Percentiles rank a stretch among this genome's conserved stretches.
Evolutionary conservation across 257 asterid genomes (phyloP).

Genomic region (Anisodus acutangulus): DNA sequence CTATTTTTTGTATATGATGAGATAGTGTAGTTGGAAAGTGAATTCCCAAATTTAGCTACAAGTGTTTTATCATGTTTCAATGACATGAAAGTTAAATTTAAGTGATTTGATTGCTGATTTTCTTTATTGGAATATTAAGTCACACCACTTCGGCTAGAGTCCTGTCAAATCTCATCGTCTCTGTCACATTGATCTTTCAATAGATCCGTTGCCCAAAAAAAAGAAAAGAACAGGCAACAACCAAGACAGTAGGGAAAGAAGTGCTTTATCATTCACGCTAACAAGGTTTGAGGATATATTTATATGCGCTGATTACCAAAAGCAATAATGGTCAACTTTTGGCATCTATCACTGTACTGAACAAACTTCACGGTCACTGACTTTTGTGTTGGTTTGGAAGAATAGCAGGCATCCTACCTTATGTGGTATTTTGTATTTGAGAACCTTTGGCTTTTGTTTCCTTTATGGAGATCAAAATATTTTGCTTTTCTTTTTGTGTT

Average conservation of each 20-base stretch:
- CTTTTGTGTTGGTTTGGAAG: not conserved
- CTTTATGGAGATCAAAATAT: not conserved
- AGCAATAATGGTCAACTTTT: not conserved
- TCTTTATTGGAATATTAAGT: no score
- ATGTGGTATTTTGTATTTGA: not conserved
- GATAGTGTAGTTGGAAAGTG: not conserved
- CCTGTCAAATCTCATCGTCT: not conserved
- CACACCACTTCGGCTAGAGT: no score
- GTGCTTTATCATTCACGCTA: not conserved
- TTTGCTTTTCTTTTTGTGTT: not conserved
- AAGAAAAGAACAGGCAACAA: not conserved
- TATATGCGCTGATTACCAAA: not conserved
- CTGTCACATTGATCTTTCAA: not conserved
- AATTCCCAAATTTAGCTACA: not conserved
- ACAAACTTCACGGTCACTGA: no score
- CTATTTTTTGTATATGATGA: not conserved
- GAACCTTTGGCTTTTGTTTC: conserved; percentile 17
- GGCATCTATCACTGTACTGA: not conserved
- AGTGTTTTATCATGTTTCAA: not conserved
- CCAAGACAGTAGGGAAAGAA: not conserved
- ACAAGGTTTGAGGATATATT: not conserved
- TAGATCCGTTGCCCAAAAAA: not conserved
- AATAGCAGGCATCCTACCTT: not conserved
- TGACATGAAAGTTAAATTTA: no score
- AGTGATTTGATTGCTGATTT: no score